phyloP scores from a whole-genome alignment of 2,329 filamentous ascomycete species.

The Beauveria australis region DNA sequence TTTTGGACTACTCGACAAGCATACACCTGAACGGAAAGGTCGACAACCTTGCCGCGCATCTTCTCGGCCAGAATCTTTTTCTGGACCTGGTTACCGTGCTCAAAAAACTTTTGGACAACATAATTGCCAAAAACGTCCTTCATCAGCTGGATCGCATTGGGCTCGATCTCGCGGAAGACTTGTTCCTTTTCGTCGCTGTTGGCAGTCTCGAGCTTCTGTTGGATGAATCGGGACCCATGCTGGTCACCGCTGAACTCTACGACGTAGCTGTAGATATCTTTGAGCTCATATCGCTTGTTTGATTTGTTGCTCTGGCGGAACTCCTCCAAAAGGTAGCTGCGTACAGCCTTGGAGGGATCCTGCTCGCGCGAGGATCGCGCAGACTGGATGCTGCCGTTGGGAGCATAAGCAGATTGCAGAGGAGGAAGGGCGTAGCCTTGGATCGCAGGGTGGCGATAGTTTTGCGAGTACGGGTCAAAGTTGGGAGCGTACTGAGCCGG shows the following conservation, averaged over 20 bases:
- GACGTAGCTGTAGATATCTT: conserved; percentile 79
- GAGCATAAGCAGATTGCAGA: conserved; percentile 23
- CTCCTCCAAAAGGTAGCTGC: conserved; percentile 69
- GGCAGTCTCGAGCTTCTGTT: conserved; percentile 81
- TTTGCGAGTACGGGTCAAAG: conserved; percentile 29
- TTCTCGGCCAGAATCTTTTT: conserved; percentile 78
- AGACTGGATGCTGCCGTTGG: conserved; percentile 19
- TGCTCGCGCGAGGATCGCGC: conserved; percentile 41
- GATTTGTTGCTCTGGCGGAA: conserved; percentile 69
- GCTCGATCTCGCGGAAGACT: conserved; percentile 78
- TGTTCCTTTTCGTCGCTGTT: conserved; percentile 94
- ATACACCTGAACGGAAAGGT: conserved; percentile 81
- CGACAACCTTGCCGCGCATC: conserved; percentile 79
- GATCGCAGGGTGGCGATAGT: conserved; percentile 28
- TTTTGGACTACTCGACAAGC: conserved; percentile 95
- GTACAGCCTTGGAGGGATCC: conserved; percentile 51
- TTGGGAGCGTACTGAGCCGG: conserved; percentile 26
- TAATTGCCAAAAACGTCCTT: conserved; percentile 97
- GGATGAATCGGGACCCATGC: conserved; percentile 90
- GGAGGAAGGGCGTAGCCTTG: conserved; percentile 26
- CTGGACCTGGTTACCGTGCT: conserved; percentile 88
- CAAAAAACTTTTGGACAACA: conserved; percentile 95
- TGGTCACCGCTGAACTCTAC: conserved; percentile 96
- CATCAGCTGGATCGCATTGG: conserved; percentile 82
- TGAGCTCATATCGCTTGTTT: conserved; percentile 69